phyloP scores from a whole-genome alignment of 805 yeast genomes.

The Pichia manshurica region DNA sequence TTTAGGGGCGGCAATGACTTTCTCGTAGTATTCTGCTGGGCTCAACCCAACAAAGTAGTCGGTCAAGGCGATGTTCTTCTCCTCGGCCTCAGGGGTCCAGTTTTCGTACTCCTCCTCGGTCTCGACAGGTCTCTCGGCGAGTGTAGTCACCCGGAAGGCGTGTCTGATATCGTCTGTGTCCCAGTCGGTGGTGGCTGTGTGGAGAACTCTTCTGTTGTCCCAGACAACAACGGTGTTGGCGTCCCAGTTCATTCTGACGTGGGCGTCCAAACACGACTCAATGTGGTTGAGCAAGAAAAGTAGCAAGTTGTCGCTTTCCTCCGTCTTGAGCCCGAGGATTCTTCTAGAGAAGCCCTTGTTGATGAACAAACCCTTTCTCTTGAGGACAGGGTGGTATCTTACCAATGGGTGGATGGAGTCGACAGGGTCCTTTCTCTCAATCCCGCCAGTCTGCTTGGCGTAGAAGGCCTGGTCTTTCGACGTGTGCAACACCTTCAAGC shows the following conservation, averaged over 20 bases:
- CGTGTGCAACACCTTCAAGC: conserved; percentile 64
- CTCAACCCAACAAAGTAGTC: conserved; percentile 16
- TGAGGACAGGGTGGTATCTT: conserved; percentile 68
- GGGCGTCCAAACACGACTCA: conserved; percentile 50
- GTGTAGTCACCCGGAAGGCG: conserved; percentile 66
- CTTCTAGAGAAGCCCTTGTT: conserved; percentile 59
- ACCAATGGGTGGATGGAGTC: conserved; percentile 64
- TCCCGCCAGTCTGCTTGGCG: conserved; percentile 50
- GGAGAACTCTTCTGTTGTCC: conserved; percentile 72
- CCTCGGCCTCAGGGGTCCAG: conserved; percentile 30
- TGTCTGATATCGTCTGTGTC: conserved; percentile 62
- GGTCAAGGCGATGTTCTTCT: conserved; percentile 15
- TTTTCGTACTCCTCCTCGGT: conserved; percentile 27
- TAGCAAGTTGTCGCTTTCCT: conserved; percentile 60
- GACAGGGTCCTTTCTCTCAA: conserved; percentile 60
- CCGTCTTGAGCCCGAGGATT: conserved; percentile 66
- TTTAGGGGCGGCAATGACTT: background rate
- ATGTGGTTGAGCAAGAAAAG: conserved; percentile 51
- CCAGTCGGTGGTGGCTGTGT: conserved; percentile 70
- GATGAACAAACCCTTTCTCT: conserved; percentile 51
- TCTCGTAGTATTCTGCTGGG: conserved; percentile 20
- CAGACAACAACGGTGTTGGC: conserved; percentile 66
- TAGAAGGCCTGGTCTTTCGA: conserved; percentile 64
- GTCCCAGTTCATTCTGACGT: conserved; percentile 66
- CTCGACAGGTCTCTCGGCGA: conserved; percentile 60